These are phyloP conservation scores for Pythium utonaiense DNA, from an alignment of 352 stramenopile genomes.

Conservation along the genomic window DNA sequence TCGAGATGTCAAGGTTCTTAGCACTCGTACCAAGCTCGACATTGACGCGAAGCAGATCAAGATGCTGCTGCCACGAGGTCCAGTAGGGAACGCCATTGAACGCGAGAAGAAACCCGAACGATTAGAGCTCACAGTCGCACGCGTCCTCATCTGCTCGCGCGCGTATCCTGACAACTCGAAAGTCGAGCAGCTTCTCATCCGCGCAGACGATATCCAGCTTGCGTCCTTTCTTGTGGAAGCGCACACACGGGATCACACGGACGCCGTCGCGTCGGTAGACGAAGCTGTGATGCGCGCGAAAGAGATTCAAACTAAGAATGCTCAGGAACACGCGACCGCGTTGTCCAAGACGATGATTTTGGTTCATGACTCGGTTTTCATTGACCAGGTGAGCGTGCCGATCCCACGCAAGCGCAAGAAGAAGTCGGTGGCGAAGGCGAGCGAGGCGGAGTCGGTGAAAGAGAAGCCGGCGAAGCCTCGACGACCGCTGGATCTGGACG, in stretches of 20 bases:
- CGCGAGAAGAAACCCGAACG: slow-evolving; percentile 45
- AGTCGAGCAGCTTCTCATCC: slow-evolving; percentile 51
- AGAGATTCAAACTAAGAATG: slow-evolving; percentile 1
- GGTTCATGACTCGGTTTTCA: slow-evolving; percentile 31
- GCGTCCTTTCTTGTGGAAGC: slow-evolving; percentile 35
- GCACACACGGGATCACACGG: slow-evolving; percentile 22
- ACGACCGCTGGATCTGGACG: slow-evolving; percentile 37
- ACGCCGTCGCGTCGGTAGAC: slow-evolving; percentile 36
- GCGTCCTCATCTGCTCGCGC: slow-evolving; percentile 43
- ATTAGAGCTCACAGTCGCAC: slow-evolving; percentile 44
- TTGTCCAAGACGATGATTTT: slow-evolving; percentile 36
- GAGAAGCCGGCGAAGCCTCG: slow-evolving; percentile 7
- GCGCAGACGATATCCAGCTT: slow-evolving; percentile 34
- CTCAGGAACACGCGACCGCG: slow-evolving; percentile 18
- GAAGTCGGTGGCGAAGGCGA: background rate
- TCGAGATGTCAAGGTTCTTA: slow-evolving; percentile 22
- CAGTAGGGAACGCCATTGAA: slow-evolving; percentile 34
- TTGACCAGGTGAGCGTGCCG: slow-evolving; percentile 48
- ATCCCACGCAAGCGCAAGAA: slow-evolving; percentile 24
- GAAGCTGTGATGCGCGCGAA: slow-evolving; percentile 25
- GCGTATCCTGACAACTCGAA: slow-evolving; percentile 32
- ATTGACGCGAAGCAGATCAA: slow-evolving; percentile 34
- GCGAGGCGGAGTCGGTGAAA: background rate
- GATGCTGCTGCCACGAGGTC: slow-evolving; percentile 45
- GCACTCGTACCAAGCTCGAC: slow-evolving; percentile 58